These are phyloP conservation scores for Tylopilus sp. DNA, from an alignment of 768 basidiomycete species.

Conservation along the genomic window DNA sequence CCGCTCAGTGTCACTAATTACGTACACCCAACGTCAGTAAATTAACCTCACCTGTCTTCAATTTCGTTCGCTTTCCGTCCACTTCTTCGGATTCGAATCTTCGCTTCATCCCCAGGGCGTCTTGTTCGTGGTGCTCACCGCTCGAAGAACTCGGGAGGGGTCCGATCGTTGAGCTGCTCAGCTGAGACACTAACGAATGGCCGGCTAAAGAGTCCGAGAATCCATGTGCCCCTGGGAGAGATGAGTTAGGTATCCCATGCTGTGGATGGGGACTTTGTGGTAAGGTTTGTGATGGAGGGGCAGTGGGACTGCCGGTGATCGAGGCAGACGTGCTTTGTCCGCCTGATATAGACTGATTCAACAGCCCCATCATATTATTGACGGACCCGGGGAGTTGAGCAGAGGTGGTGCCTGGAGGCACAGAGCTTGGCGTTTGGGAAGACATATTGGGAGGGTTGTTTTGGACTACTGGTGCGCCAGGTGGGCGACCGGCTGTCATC, in stretches of 20 bases:
- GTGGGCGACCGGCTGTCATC: constrained; percentile 37
- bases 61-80: constrained; percentile 66
- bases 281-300: constrained; percentile 23
- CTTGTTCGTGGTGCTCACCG: constrained; percentile 48
- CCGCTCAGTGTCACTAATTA: constrained; percentile 24
- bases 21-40: constrained; percentile 23
- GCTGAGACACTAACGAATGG: constrained; percentile 17
- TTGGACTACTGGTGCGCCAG: constrained; percentile 10
- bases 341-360: constrained; percentile 24
- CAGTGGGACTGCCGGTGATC: constrained; percentile 24
- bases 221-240: constrained; percentile 23
- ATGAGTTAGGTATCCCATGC: constrained; percentile 20
- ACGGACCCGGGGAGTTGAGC: constrained; percentile 21
- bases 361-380: constrained; percentile 22
- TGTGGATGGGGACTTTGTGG: constrained; percentile 31
- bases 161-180: constrained; percentile 11
- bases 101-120: constrained; percentile 65
- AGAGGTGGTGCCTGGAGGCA: constrained; percentile 10
- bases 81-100: constrained; percentile 65
- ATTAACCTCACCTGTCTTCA: constrained; percentile 61
- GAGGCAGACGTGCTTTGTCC: constrained; percentile 18
- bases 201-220: constrained; percentile 24
- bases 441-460: constrained; percentile 20
- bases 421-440: constrained; percentile 12
- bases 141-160: constrained; percentile 6